Percentiles rank a stretch among this genome's conserved stretches.
phyloP scores from a whole-genome alignment of 1,284 basidiomycete species.

The Blastosporella zonata region DNA sequence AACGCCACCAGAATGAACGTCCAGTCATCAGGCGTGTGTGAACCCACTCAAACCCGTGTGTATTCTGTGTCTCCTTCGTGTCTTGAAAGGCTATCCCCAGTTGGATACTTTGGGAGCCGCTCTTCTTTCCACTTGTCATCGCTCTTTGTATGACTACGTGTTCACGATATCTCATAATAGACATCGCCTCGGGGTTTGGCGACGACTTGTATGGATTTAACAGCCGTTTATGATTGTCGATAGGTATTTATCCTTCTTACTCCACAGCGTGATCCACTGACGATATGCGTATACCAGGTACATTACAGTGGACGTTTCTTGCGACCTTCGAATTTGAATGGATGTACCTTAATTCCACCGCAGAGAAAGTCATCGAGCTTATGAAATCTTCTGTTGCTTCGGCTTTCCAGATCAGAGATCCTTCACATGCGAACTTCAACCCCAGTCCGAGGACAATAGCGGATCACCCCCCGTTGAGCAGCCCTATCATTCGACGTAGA shows the following conservation, averaged over 20 bases:
- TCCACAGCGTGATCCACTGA: neutral
- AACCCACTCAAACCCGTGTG: slow-evolving; percentile 10
- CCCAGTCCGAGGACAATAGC: slow-evolving; percentile 11
- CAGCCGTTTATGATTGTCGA: neutral
- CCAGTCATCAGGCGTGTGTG: neutral
- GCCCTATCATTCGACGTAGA: neutral
- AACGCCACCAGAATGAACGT: neutral
- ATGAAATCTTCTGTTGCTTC: slow-evolving; percentile 4
- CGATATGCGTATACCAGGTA: neutral
- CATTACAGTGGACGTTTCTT: neutral
- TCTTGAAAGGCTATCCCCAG: slow-evolving; percentile 9
- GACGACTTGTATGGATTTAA: neutral
- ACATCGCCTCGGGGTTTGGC: slow-evolving; percentile 1
- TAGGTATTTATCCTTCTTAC: slow-evolving; percentile 1
- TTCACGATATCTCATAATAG: neutral
- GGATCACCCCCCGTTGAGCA: slow-evolving; percentile 7
- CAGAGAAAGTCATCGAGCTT: neutral
- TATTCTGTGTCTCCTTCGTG: slow-evolving; percentile 4
- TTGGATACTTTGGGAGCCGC: slow-evolving; percentile 6
- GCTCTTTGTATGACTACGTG: neutral
- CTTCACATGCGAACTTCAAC: neutral
- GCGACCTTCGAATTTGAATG: neutral
- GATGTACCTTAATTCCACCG: neutral
- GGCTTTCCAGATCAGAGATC: neutral
- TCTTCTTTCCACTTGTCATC: neutral